Evolutionary conservation across 345 rosid genomes (phyloP).

Genomic region (Excoecaria agallocha): DNA sequence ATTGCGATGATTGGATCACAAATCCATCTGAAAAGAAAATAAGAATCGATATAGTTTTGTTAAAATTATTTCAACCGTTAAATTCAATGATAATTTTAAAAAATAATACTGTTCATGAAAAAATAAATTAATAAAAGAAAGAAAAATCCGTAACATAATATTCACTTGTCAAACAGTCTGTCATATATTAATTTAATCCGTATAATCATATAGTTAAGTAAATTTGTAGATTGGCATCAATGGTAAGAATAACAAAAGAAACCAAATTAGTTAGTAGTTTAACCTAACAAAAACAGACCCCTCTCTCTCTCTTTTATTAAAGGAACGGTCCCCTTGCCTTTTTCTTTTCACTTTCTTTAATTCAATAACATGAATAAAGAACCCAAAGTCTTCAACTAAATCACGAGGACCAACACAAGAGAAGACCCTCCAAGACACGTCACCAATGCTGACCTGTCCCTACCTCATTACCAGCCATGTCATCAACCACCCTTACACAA

Average conservation of each 20-base stretch:
- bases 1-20: no score
- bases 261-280: conserved; percentile 23
- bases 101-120: no score
- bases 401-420: conserved; percentile 4
- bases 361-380: neutral
- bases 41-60: no score
- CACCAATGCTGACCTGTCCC: conserved; percentile 17
- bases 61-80: no score
- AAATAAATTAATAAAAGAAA: no score
- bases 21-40: no score
- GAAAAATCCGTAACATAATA: no score
- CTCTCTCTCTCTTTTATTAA: neutral
- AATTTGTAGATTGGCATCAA: neutral
- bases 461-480: neutral
- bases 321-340: neutral
- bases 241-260: neutral
- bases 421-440: conserved; percentile 9
- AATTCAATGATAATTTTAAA: no score
- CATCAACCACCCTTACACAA: conserved; percentile 8
- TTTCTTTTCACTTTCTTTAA: conserved; percentile 12
- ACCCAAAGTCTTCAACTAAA: neutral
- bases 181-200: no score
- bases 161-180: no score
- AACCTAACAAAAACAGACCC: conserved; percentile 20
- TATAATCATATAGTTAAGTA: no score